Conservation (phyloP, 257 asterid genomes). For the Anisodus acutangulus region DNA sequence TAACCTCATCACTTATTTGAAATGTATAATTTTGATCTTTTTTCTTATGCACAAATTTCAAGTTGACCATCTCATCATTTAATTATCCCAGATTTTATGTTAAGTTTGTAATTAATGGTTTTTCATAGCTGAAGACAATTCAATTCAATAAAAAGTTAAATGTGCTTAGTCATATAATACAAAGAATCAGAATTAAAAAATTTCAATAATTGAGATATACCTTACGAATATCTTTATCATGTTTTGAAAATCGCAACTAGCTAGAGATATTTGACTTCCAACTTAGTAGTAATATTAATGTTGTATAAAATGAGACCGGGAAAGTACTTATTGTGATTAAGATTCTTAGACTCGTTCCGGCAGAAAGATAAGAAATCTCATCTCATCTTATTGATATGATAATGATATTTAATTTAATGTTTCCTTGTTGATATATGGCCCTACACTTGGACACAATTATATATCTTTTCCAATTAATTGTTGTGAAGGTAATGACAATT, state of each 20-base stretch:
- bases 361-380: constrained; percentile 23
- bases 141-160: too few species aligned
- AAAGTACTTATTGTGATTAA: not conserved
- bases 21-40: too few species aligned
- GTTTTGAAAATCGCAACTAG: too few species aligned
- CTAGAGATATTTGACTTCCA: not conserved
- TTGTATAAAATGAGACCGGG: not conserved
- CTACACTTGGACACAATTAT: not conserved
- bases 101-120: too few species aligned
- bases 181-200: too few species aligned
- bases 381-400: constrained; percentile 16
- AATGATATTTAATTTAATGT: not conserved
- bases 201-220: too few species aligned
- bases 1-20: too few species aligned
- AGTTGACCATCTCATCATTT: too few species aligned
- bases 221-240: too few species aligned
- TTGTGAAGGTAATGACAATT: not conserved
- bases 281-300: not conserved
- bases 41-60: too few species aligned
- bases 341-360: constrained; percentile 2
- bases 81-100: too few species aligned
- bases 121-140: too few species aligned
- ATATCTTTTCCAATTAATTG: not conserved
- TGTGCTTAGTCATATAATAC: not conserved
- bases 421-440: not conserved